Conservation (phyloP, 116 monocot genomes). For the Trichopus zeylanicus region DNA sequence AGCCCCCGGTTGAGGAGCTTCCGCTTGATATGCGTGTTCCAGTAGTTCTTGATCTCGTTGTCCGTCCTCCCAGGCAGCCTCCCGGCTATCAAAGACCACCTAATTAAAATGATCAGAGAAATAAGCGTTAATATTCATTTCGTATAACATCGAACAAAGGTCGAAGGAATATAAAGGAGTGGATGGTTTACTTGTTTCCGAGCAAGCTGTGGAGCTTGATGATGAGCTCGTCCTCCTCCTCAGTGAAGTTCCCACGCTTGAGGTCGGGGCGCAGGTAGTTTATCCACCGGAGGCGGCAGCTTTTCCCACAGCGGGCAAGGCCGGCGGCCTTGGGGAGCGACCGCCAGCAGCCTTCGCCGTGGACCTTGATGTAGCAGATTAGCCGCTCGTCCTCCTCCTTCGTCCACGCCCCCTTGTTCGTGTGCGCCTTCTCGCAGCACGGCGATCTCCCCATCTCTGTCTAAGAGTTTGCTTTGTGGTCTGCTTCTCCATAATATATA, state of each 20-base stretch:
- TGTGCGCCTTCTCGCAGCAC: neutral
- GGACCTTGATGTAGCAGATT: neutral
- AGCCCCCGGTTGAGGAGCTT: neutral
- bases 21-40: neutral
- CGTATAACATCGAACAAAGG: neutral
- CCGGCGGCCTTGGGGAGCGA: neutral
- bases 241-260: conserved; percentile 23
- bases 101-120: neutral
- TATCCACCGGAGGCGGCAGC: conserved; percentile 83
- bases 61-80: neutral
- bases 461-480: no score
- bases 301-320: conserved; percentile 62
- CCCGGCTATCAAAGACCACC: neutral
- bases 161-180: no score
- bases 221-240: neutral
- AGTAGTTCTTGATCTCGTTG: conserved; percentile 1
- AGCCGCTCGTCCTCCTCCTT: neutral
- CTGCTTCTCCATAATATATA: no score
- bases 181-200: neutral
- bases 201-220: neutral
- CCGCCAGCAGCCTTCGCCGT: neutral
- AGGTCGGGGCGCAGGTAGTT: conserved; percentile 86
- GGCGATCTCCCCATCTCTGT: neutral
- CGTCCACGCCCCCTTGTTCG: neutral
- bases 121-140: neutral